phyloP scores from a whole-genome alignment of 2,329 filamentous ascomycete species.

The Fusarium humuli region DNA sequence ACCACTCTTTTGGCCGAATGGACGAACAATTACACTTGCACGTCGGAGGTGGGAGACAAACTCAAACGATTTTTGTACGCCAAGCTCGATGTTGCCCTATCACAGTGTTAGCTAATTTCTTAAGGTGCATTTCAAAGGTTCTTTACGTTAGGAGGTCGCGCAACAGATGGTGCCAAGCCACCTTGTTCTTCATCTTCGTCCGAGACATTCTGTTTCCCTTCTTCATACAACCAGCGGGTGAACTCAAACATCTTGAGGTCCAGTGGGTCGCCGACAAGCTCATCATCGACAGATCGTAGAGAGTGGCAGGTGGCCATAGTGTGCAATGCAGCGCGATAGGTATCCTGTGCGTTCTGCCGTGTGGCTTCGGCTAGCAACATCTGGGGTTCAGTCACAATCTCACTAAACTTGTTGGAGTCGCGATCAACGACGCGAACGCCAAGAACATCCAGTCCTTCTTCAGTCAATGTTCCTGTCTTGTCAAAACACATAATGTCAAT shows the following conservation, averaged over 20 bases:
- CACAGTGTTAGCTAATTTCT: neutral
- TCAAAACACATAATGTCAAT: slow-evolving; percentile 97
- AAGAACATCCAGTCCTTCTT: slow-evolving; percentile 94
- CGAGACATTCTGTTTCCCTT: slow-evolving; percentile 77
- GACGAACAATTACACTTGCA: slow-evolving; percentile 91
- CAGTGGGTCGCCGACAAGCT: slow-evolving; percentile 91
- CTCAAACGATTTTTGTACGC: slow-evolving; percentile 91
- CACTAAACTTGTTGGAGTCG: slow-evolving; percentile 73
- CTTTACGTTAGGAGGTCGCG: slow-evolving; percentile 75
- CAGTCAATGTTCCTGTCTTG: slow-evolving; percentile 97
- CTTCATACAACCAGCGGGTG: slow-evolving; percentile 91
- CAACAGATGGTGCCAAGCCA: slow-evolving; percentile 87
- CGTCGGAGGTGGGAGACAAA: slow-evolving; percentile 93
- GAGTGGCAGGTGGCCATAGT: slow-evolving; percentile 99
- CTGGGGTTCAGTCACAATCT: slow-evolving; percentile 75
- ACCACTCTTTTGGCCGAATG: slow-evolving; percentile 85
- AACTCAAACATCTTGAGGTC: slow-evolving; percentile 99
- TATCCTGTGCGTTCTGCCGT: slow-evolving; percentile 48
- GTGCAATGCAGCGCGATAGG: slow-evolving; percentile 75
- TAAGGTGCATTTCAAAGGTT: slow-evolving; percentile 52
- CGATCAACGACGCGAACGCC: slow-evolving; percentile 83
- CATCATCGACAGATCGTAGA: slow-evolving; percentile 84
- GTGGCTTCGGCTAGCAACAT: slow-evolving; percentile 64
- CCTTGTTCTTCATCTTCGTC: slow-evolving; percentile 79
- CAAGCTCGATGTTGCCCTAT: slow-evolving; percentile 78